Evolutionary conservation across 345 rosid species (phyloP), one percentile per base, ranked within the genome.

Genomic region (Syzygium grande): DNA sequence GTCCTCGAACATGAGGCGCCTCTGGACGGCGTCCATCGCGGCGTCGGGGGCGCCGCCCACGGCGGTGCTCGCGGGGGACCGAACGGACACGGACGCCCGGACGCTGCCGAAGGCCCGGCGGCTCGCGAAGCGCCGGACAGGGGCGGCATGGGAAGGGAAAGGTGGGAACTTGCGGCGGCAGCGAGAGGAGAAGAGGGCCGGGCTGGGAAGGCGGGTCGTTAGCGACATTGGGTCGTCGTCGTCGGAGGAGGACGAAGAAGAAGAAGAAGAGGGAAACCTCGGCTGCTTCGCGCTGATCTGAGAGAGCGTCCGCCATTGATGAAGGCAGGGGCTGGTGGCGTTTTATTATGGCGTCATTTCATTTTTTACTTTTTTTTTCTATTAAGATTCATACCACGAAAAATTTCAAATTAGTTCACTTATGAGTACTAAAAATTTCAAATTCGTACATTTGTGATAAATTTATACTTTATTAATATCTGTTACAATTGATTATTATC

Each of bases 1-100:
- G 91, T 97, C 99, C 46, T 95, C 99, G 56, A 97, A 96, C 99
- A 97, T 96, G 93, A 95, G 99, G 90, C 99, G 99, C 56, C 99
- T 90, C 93, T 97, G 99, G 88, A 97, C 99, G 63, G 99, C 99
- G 90, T 97, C 99, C 99, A 97, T 97, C 91, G 94, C 96, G 41
- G 94, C 93, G 85, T 95, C 97, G 51, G 92, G 86, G 84, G 90
- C 83, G 87, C 92, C 96, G 4, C 86, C 91, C 97, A 93, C 94
- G 94, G 91, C n/a, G 91, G 83, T 73, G 27, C 83, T 38, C 83
- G 92, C 52, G 54, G 91, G 61, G 53, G 86, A 52, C 11, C 25
- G 52, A 11, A 56, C 41, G 84, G 77, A 59, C 38, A 52, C 53
- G 41, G 83, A 73, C 83, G 83, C 49, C 22, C 83, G 43, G 83